These are phyloP conservation scores for Malus orientalis DNA, from an alignment of 306 rosid species.

Conservation along the genomic window DNA sequence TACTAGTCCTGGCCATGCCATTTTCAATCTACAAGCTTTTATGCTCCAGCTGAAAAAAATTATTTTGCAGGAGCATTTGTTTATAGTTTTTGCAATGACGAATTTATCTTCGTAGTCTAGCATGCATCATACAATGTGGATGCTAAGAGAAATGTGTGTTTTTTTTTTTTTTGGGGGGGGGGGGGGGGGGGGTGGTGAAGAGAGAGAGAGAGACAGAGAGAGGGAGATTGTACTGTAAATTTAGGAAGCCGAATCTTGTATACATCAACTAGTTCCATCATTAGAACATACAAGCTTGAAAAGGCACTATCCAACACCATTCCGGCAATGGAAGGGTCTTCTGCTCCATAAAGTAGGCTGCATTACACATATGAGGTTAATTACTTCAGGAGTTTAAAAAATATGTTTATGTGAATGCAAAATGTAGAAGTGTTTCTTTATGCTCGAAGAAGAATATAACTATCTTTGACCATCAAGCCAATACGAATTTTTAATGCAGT, in stretches of 20 bases:
- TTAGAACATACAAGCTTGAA: slow-evolving; percentile 78
- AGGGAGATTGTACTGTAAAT: slow-evolving; percentile 57
- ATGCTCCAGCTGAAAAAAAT: not conserved
- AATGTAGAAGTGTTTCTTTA: not conserved
- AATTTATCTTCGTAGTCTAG: not conserved
- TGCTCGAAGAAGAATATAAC: not conserved
- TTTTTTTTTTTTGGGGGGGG: not conserved
- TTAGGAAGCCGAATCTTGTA: slow-evolving; percentile 94
- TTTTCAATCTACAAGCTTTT: not conserved
- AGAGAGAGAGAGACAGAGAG: not conserved
- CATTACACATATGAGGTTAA: slow-evolving; percentile 20
- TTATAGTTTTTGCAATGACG: not conserved
- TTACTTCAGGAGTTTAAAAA: slow-evolving; percentile 1
- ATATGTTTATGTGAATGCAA: not conserved
- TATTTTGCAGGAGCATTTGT: not conserved
- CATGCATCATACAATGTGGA: not conserved
- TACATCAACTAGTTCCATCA: slow-evolving; percentile 93
- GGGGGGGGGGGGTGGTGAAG: slow-evolving; percentile 4
- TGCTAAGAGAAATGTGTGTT: not conserved
- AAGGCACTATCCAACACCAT: slow-evolving; percentile 99
- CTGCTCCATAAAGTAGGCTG: slow-evolving; percentile 98
- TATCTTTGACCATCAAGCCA: not conserved
- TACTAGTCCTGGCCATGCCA: not conserved
- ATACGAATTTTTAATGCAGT: not conserved
- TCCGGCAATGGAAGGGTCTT: slow-evolving; percentile 90